These are phyloP conservation scores for Sporisorium sorghi DNA, from an alignment of 1,284 basidiomycete genomes.

Conservation along the genomic window DNA sequence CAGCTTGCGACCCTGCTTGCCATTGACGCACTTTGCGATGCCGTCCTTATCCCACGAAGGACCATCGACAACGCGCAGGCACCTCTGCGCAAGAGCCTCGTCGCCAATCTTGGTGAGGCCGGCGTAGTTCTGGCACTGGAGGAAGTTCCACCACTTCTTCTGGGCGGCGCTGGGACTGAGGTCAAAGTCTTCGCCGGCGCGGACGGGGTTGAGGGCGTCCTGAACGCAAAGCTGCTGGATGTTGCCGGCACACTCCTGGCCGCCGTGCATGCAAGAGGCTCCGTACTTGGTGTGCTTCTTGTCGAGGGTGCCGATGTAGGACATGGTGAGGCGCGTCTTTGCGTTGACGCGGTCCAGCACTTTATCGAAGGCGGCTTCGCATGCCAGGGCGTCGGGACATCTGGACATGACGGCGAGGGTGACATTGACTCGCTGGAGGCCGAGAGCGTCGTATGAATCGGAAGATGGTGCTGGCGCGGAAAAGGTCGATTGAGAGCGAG, in stretches of 20 bases:
- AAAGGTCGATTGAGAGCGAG: slow-evolving; percentile 30
- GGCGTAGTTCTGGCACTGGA: slow-evolving; percentile 55
- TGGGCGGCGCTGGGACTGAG: slow-evolving; percentile 57
- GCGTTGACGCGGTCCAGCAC: slow-evolving; percentile 54
- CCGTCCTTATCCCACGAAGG: slow-evolving; percentile 55
- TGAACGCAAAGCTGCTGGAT: slow-evolving; percentile 61
- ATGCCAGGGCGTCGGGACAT: slow-evolving; percentile 57
- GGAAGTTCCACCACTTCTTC: slow-evolving; percentile 57
- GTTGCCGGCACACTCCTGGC: slow-evolving; percentile 55
- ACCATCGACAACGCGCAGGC: slow-evolving; percentile 48
- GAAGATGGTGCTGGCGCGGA: slow-evolving; percentile 8
- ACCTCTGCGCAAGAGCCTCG: slow-evolving; percentile 44
- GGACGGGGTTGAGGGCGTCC: slow-evolving; percentile 48
- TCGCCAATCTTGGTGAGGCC: slow-evolving; percentile 51
- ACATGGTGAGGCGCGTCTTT: slow-evolving; percentile 49
- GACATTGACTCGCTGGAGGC: slow-evolving; percentile 44
- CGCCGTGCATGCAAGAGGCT: slow-evolving; percentile 53
- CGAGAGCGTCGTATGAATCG: slow-evolving; percentile 14
- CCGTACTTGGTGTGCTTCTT: slow-evolving; percentile 32
- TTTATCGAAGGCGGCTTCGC: slow-evolving; percentile 53
- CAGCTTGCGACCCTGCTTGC: slow-evolving; percentile 46
- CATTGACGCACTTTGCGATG: slow-evolving; percentile 49
- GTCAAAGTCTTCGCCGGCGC: slow-evolving; percentile 53
- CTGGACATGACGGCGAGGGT: slow-evolving; percentile 56
- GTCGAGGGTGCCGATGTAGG: slow-evolving; percentile 48